Evolutionary conservation across 257 asterid genomes (phyloP).

Genomic region (Craterostigma plantagineum): DNA sequence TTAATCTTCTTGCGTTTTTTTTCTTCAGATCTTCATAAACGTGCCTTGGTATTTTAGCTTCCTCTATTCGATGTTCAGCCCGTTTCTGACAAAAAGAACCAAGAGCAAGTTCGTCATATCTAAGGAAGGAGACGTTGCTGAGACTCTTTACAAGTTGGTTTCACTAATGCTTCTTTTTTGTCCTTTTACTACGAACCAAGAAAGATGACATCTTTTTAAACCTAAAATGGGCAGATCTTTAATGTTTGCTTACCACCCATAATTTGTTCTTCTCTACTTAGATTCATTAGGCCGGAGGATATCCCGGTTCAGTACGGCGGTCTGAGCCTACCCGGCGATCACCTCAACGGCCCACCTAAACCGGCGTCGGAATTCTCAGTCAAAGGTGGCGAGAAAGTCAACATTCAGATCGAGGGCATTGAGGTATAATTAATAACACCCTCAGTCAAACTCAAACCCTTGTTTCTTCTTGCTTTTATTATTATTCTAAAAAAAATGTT

Average conservation of each 20-base stretch:
- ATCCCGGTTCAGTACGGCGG: conserved; percentile 84
- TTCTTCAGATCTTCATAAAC: conserved; percentile 52
- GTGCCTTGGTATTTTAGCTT: conserved; percentile 94
- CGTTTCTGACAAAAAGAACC: conserved; percentile 83
- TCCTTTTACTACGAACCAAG: too few relatives aligned
- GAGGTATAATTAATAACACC: conserved; percentile 27
- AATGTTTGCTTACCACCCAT: too few relatives aligned
- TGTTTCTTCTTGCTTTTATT: not conserved
- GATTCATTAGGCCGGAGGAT: conserved; percentile 70
- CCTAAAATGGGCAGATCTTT: not conserved
- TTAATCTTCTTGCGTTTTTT: not conserved
- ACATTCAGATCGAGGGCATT: conserved; percentile 89
- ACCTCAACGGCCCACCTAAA: conserved; percentile 35
- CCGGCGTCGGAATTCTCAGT: conserved; percentile 88
- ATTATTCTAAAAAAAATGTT: not conserved
- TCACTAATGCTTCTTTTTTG: not conserved
- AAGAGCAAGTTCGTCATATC: conserved; percentile 88
- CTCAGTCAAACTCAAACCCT: not conserved
- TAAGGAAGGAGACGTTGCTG: conserved; percentile 76
- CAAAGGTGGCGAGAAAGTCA: conserved; percentile 85
- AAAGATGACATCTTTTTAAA: not conserved
- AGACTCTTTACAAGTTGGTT: conserved; percentile 68
- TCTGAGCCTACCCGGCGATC: conserved; percentile 52
- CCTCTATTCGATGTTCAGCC: conserved; percentile 87
- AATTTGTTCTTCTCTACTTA: conserved; percentile 4